phyloP scores from a whole-genome alignment of 2,329 filamentous ascomycete species.

The Cyphellophora europaea region DNA sequence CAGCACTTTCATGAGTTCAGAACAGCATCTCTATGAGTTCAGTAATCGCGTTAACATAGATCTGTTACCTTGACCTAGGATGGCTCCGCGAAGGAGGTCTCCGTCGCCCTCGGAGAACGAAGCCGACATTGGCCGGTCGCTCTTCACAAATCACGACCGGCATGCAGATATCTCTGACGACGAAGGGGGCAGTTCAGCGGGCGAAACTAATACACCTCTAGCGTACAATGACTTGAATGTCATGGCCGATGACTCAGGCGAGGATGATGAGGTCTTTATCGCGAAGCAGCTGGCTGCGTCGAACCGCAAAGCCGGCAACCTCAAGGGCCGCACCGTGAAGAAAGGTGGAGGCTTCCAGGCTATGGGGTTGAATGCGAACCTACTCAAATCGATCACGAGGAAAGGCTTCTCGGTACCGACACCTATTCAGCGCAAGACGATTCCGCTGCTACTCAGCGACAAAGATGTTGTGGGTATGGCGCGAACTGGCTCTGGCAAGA shows the following conservation, averaged over 20 bases:
- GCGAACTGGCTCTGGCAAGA: slow-evolving; percentile 96
- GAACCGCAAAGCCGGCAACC: slow-evolving; percentile 72
- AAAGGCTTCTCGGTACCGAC: slow-evolving; percentile 97
- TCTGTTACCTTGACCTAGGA: no score
- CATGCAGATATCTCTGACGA: slow-evolving; percentile 31
- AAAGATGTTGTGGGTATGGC: slow-evolving; percentile 99
- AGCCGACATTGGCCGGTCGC: slow-evolving; percentile 73
- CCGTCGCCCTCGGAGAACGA: slow-evolving; percentile 82
- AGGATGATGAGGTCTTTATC: slow-evolving; percentile 78
- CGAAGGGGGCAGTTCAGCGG: slow-evolving; percentile 23
- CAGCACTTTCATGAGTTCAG: no score
- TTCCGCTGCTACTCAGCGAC: slow-evolving; percentile 78
- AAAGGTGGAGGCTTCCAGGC: slow-evolving; percentile 95
- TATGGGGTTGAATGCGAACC: slow-evolving; percentile 75
- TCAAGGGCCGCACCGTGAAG: slow-evolving; percentile 79
- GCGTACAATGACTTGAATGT: slow-evolving; percentile 20
- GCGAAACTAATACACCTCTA: slow-evolving; percentile 17
- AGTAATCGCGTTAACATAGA: no score
- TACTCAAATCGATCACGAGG: slow-evolving; percentile 81
- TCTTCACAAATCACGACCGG: slow-evolving; percentile 54
- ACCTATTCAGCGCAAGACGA: slow-evolving; percentile 93
- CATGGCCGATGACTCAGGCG: slow-evolving; percentile 42
- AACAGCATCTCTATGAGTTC: no score
- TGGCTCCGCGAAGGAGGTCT: slow-evolving; percentile 47
- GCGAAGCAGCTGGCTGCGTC: slow-evolving; percentile 76